Evolutionary conservation across 768 basidiomycete genomes (phyloP), one percentile per base, ranked within the genome.

Genomic region (Lentinula boryana): DNA sequence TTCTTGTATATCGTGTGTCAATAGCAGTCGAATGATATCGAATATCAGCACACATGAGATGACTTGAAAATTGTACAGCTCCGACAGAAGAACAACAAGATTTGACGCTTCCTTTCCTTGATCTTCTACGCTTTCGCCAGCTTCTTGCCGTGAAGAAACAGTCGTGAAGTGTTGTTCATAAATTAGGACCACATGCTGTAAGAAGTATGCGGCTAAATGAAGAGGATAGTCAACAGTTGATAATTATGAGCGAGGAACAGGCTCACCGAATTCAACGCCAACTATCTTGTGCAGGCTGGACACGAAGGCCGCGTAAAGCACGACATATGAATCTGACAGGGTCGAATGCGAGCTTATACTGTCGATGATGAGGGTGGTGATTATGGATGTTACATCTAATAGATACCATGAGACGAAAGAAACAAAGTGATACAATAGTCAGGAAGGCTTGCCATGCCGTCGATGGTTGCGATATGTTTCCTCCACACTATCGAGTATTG

Each of bases 41-140:
- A 94, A 98, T 51, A 98, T 75, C n/a, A 98, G 79, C 10, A 88
- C 75, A 60, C 87, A 93, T 2, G 92, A 92, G 57, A 98, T 83
- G 23, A 98, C 92, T 74, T 94, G 91, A 69, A 98, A 95, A 70
- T 98, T 98, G 77, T 98, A 98, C 18, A 99, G 76, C 69, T 98
- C 95, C 2, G 93, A 91, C 21, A 98, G 74, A 23, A 98, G 81
- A 1, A 92, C 84, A 44, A 96, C 80, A 36, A 99, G 74, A 70
- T 99, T 98, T 9, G 89, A 86, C 64, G 87, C 87, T 69, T 96
- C 93, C 74, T 98, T 99, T 33, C 93, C 91, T 5, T 75, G 70
- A 1, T 73, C 76, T 21, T 78, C 77, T 8, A 68, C 63, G 16
- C 68, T 68, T 16, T 67, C 66, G 1, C 69, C 63, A n/a, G 60